Base-by-base conservation (phyloP, 1,284 basidiomycete genomes). In the Ganoderma lingzhi region DNA sequence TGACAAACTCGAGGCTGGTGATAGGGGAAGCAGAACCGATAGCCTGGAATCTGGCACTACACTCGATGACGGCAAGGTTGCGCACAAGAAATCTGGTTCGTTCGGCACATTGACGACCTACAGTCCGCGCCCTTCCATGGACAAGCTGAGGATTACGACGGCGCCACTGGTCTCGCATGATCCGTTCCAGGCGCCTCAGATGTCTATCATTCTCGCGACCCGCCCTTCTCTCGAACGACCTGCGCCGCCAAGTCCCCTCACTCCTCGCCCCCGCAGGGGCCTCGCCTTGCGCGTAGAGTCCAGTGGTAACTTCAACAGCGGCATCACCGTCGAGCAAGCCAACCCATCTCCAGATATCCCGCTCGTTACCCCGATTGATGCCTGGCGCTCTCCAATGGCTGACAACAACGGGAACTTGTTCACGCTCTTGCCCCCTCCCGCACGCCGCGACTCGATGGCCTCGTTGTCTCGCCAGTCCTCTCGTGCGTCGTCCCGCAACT, bases 381-480 rank as follows among this genome's bases (percentile, higher is more conserved):
- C 56, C 17, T 73, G 72, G 72, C 69, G 66, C 44, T 39, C 60
- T 35, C 61, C 60, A 10, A 10, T 66, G 5, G 51, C 48, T 12
- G 41, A 55, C 14, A 32, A 32, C 14, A 45, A 59, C n/a, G 35
- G 62, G 9, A 65, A 69, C 39, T 15, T 15, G 23, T 42, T 42
- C 51, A 14, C 32, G n/a, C 66, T 66, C 60, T 48, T 66, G 15
- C 70, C 55, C 5, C 60, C 65, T 28, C 72, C 68, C n/a, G 66
- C 72, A 1, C 60, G 61, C 30, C 72, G 70, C 28, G 70, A 70
- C 61, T 73, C 72, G 3, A 69, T 70, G 65, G 65, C 67, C 17
- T 70, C 70, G 30, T 70, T 73, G 45, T 71, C 72, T 17, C 72
- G 72, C 45, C 72, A 71, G 58, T 73, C 72, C 0, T 73, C 72